phyloP scores from a whole-genome alignment of 768 basidiomycete species.

The Lentinula aciculospora region DNA sequence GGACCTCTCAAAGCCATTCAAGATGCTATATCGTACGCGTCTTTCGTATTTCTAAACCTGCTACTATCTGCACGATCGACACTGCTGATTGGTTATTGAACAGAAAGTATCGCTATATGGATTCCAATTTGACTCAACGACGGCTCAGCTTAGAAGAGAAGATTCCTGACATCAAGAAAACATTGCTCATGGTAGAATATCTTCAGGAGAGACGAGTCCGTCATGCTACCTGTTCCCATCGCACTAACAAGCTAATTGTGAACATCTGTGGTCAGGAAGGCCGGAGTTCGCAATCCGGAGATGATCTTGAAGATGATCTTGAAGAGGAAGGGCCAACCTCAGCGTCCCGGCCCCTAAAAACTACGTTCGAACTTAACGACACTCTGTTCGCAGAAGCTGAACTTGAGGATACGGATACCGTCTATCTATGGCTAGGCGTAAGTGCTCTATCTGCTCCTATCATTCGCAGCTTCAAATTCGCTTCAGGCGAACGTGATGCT shows the following conservation, averaged over 20 bases:
- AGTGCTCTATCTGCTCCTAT: slow-evolving; percentile 25
- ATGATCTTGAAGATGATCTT: slow-evolving; percentile 49
- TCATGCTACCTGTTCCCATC: neutral
- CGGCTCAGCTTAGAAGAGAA: slow-evolving; percentile 82
- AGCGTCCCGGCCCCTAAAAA: slow-evolving; percentile 52
- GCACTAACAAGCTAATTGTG: neutral
- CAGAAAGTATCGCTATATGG: slow-evolving; percentile 99
- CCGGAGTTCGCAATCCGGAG: slow-evolving; percentile 38
- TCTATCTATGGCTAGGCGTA: slow-evolving; percentile 96
- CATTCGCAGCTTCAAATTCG: neutral
- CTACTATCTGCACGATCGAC: slow-evolving; percentile 7
- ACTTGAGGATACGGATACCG: slow-evolving; percentile 80
- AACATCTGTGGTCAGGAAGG: slow-evolving; percentile 45
- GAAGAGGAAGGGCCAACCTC: slow-evolving; percentile 43
- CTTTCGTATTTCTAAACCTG: slow-evolving; percentile 2
- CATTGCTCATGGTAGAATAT: slow-evolving; percentile 83
- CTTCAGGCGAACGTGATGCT: slow-evolving; percentile 95
- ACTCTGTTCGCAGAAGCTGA: slow-evolving; percentile 92
- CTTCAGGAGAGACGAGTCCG: slow-evolving; percentile 67
- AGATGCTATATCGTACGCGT: slow-evolving; percentile 86
- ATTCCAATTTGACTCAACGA: slow-evolving; percentile 74
- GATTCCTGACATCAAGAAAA: slow-evolving; percentile 94
- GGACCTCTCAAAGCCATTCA: slow-evolving; percentile 75
- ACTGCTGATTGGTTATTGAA: slow-evolving; percentile 19
- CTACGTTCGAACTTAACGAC: slow-evolving; percentile 94